Base-by-base conservation (phyloP, 345 rosid genomes). In the Lenwebbia sp. region DNA sequence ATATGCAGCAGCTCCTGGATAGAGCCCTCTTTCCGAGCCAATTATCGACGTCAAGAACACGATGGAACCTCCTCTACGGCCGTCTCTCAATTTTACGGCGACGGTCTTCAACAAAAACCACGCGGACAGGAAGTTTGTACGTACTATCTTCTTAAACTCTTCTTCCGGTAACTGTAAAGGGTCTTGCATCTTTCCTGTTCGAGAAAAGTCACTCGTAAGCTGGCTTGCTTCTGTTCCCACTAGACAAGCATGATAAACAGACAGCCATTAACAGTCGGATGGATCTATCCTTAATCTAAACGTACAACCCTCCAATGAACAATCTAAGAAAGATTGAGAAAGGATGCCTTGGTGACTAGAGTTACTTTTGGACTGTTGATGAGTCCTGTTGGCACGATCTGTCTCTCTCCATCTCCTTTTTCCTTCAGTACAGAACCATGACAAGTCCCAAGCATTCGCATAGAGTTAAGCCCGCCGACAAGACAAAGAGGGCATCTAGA, bases 31-130 rank as follows among this genome's bases (percentile, higher is more conserved):
- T 86, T 93, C 96, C 2, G 91, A 91, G 49, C 99, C 98, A 5
- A 89, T 92, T 78, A 96, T 89, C 4, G 98, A 89, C 28, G 93
- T 88, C 89, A 95, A 55, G 88, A 98, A 92, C 57, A 95, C 87
- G 19, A 97, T 88, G 78, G 98, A 95, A 84, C 99, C 98, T 83
- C 99, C 98, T 0, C 92, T 86, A 3, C 88, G 84, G n/a, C 87
- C 65, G 23, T 92, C 93, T 44, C 92, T 89, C 99, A 97, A 92
- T 90, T 93, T 92, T 82, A 84, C 88, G 21, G 96, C 95, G 30
- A 94, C 99, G 50, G 98, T 91, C 90, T 93, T 93, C 60, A 95
- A 51, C 87, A 97, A 93, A 89, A 89, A 97, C 97, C 98, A 95
- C 13, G 98, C 87, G 33, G 99, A 93, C 91, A 93, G 91, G 47